Evolutionary conservation across 768 basidiomycete genomes (phyloP), one percentile per base, ranked within the genome.

Genomic region (Leccinum subgranulosum): DNA sequence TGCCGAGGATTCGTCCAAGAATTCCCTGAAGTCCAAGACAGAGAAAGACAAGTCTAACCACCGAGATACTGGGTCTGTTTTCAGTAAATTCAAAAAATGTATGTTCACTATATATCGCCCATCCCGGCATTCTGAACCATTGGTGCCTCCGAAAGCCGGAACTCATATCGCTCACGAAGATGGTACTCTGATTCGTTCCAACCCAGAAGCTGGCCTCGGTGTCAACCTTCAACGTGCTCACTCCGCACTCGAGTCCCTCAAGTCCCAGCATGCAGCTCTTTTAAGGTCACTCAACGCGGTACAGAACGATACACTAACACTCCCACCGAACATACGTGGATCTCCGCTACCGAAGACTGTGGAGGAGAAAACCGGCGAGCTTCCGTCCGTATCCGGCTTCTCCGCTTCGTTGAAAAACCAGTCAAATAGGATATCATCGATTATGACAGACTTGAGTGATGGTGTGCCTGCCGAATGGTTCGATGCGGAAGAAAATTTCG

Each of bases 51-150:
- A 80, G 60, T 49, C 46, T 46, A 73, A 71, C 25, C 69, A 68
- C 31, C 73, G 69, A 57, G 66, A 74, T 23, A 67, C 62, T 19
- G 54, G 60, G 4, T 69, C 63, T 17, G 74, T 80, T 23, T 85
- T 90, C 64, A 81, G 80, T 39, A 69, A 88, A 54, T 86, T 90
- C 70, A 85, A 85, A 64, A 80, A 80, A 71, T 74, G 86, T 84
- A 64, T 56, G 79, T 68, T 36, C 36, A 19, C 34, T 31, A 25
- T 59, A 19, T 9, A 47, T 51, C 57, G 17, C 3, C 6, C 9
- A 29, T 15, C 15, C 34, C 21, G 36, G 31, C 45, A 33, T 31
- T 2, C 53, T 61, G 23, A 61, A 31, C 45, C 46, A 43, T 51
- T 52, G 48, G 31, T 31, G 17, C 47, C 19, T 49, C 52, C 23